Conservation (phyloP, 495 filamentous ascomycete species). For the Podospora pseudoanserina region DNA sequence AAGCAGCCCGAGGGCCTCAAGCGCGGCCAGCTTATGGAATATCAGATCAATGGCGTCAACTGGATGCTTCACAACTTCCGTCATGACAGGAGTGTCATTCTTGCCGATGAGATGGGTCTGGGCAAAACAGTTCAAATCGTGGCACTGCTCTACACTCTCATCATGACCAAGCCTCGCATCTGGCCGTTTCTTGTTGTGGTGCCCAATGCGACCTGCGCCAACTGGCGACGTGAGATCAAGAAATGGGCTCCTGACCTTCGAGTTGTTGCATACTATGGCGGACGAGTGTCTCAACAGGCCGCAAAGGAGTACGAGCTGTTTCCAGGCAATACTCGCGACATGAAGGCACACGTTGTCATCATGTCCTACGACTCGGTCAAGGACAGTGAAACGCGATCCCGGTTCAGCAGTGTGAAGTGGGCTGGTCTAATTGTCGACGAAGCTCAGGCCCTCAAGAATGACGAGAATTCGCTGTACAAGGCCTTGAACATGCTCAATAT, state of each 20-base stretch:
- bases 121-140: constrained; percentile 98
- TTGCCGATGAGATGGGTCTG: constrained; percentile 98
- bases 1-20: constrained; percentile 69
- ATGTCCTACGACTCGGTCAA: constrained; percentile 89
- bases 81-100: constrained; percentile 76
- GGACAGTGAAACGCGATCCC: constrained; percentile 57
- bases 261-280: constrained; percentile 88
- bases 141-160: constrained; percentile 71
- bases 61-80: constrained; percentile 96
- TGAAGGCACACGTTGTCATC: constrained; percentile 87
- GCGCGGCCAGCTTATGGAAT: constrained; percentile 83
- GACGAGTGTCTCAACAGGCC: constrained; percentile 62
- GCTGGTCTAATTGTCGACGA: constrained; percentile 90
- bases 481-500: constrained; percentile 67
- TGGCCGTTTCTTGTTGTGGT: constrained; percentile 94
- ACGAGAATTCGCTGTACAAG: constrained; percentile 75
- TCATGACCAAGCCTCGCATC: constrained; percentile 66
- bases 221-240: constrained; percentile 97
- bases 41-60: constrained; percentile 91
- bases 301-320: constrained; percentile 81
- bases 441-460: constrained; percentile 93
- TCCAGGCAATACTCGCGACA: constrained; percentile 47
- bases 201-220: constrained; percentile 90
- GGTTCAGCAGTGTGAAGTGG: constrained; percentile 72
- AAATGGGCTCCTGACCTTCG: constrained; percentile 82